Conservation (phyloP, 176 grass and related monocot genomes). For the Melocanna baccifera region DNA sequence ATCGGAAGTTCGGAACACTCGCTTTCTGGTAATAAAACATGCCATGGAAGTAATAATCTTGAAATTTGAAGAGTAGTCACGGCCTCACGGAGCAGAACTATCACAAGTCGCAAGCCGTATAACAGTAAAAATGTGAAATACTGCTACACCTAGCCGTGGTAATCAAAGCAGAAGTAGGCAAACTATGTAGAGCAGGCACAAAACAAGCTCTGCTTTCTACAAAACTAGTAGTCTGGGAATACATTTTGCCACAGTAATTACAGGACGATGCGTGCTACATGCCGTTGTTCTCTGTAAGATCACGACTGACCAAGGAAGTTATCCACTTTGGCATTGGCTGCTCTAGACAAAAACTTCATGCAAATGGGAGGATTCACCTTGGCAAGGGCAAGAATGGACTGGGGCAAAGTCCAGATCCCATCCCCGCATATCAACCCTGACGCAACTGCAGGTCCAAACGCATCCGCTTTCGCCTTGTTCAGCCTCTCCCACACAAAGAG, state of each 20-base stretch:
- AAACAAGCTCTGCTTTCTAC: neutral
- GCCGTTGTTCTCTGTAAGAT: neutral
- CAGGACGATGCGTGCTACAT: constrained; percentile 7
- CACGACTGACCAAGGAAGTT: constrained; percentile 28
- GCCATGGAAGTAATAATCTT: neutral
- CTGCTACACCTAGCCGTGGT: neutral
- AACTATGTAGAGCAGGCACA: neutral
- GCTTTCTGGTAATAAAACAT: neutral
- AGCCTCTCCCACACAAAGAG: constrained; percentile 73
- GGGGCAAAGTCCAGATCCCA: constrained; percentile 89
- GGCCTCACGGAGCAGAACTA: neutral
- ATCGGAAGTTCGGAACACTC: no score
- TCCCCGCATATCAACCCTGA: constrained; percentile 93
- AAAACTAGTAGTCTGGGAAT: constrained; percentile 6
- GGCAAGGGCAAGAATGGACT: constrained; percentile 69
- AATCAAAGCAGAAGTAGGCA: neutral
- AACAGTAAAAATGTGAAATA: neutral
- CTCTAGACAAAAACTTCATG: constrained; percentile 75
- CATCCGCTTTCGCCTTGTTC: constrained; percentile 64
- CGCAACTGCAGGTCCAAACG: constrained; percentile 74
- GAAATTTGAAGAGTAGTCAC: neutral
- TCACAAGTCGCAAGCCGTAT: neutral
- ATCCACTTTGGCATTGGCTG: constrained; percentile 44
- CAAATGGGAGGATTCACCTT: constrained; percentile 86
- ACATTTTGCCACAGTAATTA: constrained; percentile 25